These are phyloP conservation scores for Nothophoma quercina DNA, from an alignment of 2,329 filamentous ascomycete species.

Conservation along the genomic window DNA sequence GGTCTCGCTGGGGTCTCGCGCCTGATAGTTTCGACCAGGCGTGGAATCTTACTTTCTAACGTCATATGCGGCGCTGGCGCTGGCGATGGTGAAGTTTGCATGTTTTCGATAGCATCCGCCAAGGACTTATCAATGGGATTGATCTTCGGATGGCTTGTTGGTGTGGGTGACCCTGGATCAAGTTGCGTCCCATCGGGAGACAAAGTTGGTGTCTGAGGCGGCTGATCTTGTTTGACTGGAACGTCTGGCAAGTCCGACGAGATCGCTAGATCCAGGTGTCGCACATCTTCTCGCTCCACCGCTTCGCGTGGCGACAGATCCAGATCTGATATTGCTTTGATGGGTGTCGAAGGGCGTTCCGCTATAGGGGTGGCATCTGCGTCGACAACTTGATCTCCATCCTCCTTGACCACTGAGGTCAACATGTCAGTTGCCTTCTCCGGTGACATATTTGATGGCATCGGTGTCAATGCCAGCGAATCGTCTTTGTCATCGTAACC, in stretches of 20 bases:
- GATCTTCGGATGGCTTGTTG: constrained; percentile 38
- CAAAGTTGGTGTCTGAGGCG: constrained; percentile 37
- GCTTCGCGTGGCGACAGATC: constrained; percentile 44
- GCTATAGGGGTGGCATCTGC: constrained; percentile 8
- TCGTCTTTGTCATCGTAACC: constrained; percentile 42
- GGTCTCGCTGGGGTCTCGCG: constrained; percentile 42
- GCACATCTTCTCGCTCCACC: constrained; percentile 62
- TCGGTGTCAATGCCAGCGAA: constrained; percentile 38
- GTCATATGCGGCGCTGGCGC: constrained; percentile 22
- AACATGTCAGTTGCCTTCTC: constrained; percentile 71
- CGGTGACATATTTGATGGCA: constrained; percentile 57
- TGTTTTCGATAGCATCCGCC: constrained; percentile 45
- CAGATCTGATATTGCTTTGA: constrained; percentile 23
- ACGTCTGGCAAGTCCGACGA: constrained; percentile 49
- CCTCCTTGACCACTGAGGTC: constrained; percentile 70
- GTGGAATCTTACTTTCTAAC: constrained; percentile 49
- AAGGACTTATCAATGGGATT: constrained; percentile 46
- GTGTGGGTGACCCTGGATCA: constrained; percentile 41
- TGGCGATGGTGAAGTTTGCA: constrained; percentile 40
- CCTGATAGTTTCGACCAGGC: constrained; percentile 45
- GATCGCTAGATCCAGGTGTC: constrained; percentile 68
- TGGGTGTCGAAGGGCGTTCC: constrained; percentile 19
- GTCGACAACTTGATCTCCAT: constrained; percentile 27
- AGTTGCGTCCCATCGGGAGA: constrained; percentile 26
- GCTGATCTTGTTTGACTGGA: constrained; percentile 29